Evolutionary conservation across 805 yeast species (phyloP).

Genomic region (Hanseniaspora mollemarum): DNA sequence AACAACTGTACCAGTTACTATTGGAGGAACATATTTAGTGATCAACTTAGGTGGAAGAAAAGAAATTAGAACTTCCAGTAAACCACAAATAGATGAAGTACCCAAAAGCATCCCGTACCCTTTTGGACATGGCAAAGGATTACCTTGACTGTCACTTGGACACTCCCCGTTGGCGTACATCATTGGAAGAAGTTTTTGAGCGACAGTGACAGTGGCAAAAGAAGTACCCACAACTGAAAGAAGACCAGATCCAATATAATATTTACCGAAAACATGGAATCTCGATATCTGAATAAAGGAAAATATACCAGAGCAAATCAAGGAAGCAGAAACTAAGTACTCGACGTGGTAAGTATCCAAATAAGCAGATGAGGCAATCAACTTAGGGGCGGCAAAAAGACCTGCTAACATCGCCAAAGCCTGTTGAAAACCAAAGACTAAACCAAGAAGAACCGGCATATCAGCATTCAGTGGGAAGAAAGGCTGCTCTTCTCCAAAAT

Average conservation of each 20-base stretch:
- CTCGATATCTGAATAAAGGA: slow-evolving; percentile 71
- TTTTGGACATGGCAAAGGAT: slow-evolving; percentile 64
- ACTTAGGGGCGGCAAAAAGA: slow-evolving; percentile 69
- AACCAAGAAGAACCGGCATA: slow-evolving; percentile 70
- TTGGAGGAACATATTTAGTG: slow-evolving; percentile 71
- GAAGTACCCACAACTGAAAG: slow-evolving; percentile 86
- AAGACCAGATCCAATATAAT: slow-evolving; percentile 77
- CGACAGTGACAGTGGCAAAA: slow-evolving; percentile 77
- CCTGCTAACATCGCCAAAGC: slow-evolving; percentile 88
- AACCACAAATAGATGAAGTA: slow-evolving; percentile 66
- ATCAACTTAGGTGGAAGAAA: slow-evolving; percentile 64
- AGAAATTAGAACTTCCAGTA: slow-evolving; percentile 60
- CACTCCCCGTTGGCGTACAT: slow-evolving; percentile 69
- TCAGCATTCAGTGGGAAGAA: slow-evolving; percentile 72
- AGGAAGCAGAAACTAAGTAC: slow-evolving; percentile 58
- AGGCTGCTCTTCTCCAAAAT: slow-evolving; percentile 39
- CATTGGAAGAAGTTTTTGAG: slow-evolving; percentile 60
- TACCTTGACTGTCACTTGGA: slow-evolving; percentile 53
- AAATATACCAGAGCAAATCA: slow-evolving; percentile 60
- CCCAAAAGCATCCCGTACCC: slow-evolving; percentile 84
- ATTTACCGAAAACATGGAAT: slow-evolving; percentile 62
- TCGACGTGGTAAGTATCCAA: slow-evolving; percentile 41
- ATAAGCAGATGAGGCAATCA: slow-evolving; percentile 55
- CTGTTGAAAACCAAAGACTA: slow-evolving; percentile 77
- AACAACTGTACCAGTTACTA: slow-evolving; percentile 91